Percentiles rank a stretch among this genome's conserved stretches.
Conservation (phyloP, 169 alveolate genomes). For the Plasmodium yoelii region DNA sequence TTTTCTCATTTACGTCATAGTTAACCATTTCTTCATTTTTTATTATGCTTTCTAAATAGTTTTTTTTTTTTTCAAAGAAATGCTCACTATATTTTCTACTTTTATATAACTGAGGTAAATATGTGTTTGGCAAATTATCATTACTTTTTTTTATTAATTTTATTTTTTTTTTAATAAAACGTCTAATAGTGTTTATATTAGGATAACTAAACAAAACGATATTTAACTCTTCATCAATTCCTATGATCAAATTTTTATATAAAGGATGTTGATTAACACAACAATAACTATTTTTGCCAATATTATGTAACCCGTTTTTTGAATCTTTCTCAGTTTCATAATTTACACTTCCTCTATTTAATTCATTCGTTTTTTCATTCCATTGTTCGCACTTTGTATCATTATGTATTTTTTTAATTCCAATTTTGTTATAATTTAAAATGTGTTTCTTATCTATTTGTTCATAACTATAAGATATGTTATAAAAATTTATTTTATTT, state of each 20-base stretch:
- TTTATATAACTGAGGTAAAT: constrained; percentile 45
- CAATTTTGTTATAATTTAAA: constrained; percentile 23
- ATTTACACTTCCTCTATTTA: neutral
- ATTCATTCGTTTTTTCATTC: neutral
- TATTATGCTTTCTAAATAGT: neutral
- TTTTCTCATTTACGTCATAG: neutral
- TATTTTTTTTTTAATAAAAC: constrained; percentile 33
- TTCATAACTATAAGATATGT: constrained; percentile 12
- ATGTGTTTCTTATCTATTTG: constrained; percentile 15
- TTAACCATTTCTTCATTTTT: neutral
- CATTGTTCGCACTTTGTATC: neutral
- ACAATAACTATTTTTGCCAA: neutral
- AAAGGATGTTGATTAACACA: constrained; percentile 39
- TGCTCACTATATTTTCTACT: constrained; percentile 11
- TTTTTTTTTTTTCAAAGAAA: constrained; percentile 1
- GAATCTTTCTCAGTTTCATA: neutral
- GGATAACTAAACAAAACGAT: constrained; percentile 45
- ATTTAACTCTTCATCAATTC: constrained; percentile 23
- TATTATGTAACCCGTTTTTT: neutral
- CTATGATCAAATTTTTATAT: constrained; percentile 38
- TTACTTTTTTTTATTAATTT: constrained; percentile 29
- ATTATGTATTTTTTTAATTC: neutral
- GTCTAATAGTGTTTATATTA: constrained; percentile 25
- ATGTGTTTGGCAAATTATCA: constrained; percentile 43
- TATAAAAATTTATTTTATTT: constrained; percentile 22